Percentiles rank a stretch among this genome's conserved stretches.
Conservation (phyloP, 2,329 filamentous ascomycete species). For the Fusarium piperis region DNA sequence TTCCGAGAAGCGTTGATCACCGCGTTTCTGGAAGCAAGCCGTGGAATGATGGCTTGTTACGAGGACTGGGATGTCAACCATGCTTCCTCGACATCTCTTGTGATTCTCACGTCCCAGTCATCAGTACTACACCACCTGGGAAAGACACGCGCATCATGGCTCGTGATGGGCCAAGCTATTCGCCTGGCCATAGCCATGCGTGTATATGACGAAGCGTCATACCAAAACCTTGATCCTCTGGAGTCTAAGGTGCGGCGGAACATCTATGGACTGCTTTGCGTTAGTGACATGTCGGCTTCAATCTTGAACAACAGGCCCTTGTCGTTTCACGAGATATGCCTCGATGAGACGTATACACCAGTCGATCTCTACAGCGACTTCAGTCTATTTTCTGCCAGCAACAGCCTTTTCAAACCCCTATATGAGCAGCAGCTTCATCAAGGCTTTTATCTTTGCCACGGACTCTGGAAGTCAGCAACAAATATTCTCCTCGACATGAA, state of each 20-base stretch:
- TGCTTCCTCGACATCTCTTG: constrained; percentile 8
- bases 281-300: constrained; percentile 18
- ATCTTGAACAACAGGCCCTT: constrained; percentile 10
- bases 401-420: not conserved
- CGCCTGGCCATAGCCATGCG: constrained; percentile 17
- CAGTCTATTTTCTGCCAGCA: not conserved
- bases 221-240: constrained; percentile 4
- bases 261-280: not conserved
- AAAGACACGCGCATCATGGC: constrained; percentile 4
- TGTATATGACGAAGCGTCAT: constrained; percentile 3
- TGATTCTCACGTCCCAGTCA: constrained; percentile 7
- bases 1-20: not conserved
- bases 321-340: constrained; percentile 10
- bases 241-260: constrained; percentile 11
- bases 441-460: constrained; percentile 6
- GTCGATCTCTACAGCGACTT: not conserved
- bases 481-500: constrained; percentile 12
- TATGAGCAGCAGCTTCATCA: constrained; percentile 9
- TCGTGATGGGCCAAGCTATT: constrained; percentile 4
- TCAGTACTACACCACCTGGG: constrained; percentile 8
- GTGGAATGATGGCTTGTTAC: constrained; percentile 7
- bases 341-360: not conserved
- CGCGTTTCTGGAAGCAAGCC: constrained; percentile 8
- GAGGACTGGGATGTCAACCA: constrained; percentile 14
- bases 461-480: constrained; percentile 8